Conservation (phyloP, 305 asterid genomes). For the Fraxinus paxiana region DNA sequence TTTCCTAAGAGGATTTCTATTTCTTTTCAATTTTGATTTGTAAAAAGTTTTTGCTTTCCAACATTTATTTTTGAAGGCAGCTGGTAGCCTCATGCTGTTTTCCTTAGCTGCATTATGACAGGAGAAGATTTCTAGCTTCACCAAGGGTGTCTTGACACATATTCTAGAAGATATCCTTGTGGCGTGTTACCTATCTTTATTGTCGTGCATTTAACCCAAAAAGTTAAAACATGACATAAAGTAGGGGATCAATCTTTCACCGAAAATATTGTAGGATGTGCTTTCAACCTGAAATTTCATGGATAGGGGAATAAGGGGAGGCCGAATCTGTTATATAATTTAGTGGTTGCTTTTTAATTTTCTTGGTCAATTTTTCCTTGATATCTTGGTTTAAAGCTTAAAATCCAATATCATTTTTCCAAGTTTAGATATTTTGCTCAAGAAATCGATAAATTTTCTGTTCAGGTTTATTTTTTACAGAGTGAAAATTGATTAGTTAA, state of each 20-base stretch:
- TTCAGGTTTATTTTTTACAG: constrained; percentile 13
- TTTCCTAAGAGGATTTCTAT: not conserved
- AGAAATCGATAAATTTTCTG: not conserved
- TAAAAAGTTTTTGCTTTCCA: constrained; percentile 5
- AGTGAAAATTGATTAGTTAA: constrained; percentile 15
- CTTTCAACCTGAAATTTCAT: not conserved
- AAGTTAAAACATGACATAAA: constrained; percentile 3
- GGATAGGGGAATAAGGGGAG: constrained; percentile 2
- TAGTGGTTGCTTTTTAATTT: constrained; percentile 3
- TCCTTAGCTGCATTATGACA: not conserved
- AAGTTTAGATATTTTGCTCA: not conserved
- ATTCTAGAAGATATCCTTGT: not conserved
- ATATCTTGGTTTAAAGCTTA: not conserved
- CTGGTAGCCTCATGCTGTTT: constrained; percentile 11
- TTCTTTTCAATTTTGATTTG: not conserved
- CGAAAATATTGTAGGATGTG: not conserved
- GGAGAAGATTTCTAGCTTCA: constrained; percentile 3
- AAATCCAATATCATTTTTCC: not conserved
- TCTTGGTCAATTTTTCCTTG: constrained; percentile 5
- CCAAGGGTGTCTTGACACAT: not conserved
- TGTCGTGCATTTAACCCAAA: constrained; percentile 12
- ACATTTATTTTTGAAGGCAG: constrained; percentile 10
- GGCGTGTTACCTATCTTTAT: not conserved
- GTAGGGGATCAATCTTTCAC: not conserved
- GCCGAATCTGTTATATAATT: constrained; percentile 5